phyloP scores from a whole-genome alignment of 1,284 basidiomycete species.

The Salmacisia buchloeana region DNA sequence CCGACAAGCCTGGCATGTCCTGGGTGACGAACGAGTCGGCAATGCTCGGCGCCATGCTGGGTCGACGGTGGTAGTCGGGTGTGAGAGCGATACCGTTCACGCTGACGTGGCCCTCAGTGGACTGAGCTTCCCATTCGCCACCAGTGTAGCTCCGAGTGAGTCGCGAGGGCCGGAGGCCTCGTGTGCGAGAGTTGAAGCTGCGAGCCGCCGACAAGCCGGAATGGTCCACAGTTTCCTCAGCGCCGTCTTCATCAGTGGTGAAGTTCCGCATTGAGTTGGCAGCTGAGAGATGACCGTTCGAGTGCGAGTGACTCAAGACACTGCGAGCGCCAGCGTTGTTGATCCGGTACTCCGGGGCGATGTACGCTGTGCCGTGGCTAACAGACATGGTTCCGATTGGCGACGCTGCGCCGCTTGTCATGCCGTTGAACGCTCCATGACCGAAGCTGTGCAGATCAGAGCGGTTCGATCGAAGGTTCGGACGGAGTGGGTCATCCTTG shows the following conservation, averaged over 20 bases:
- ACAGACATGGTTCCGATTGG: background rate
- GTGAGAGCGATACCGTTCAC: constrained; percentile 1
- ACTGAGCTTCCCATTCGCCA: background rate
- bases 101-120: background rate
- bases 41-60: too few relatives aligned
- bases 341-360: constrained; percentile 2
- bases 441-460: background rate
- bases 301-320: background rate
- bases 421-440: constrained; percentile 1
- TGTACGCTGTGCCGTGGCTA: background rate
- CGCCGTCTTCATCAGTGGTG: background rate
- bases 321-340: constrained; percentile 3
- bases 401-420: too few relatives aligned
- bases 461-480: background rate
- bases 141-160: background rate
- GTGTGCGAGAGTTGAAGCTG: background rate
- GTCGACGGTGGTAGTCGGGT: background rate
- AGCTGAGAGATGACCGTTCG: background rate
- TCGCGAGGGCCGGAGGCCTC: background rate
- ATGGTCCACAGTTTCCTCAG: background rate
- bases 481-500: constrained; percentile 5
- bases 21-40: background rate
- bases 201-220: background rate
- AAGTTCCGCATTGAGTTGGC: background rate
- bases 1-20: background rate